Conservation (phyloP, 75 land plant genomes). For the Adiantum capillusveneris region DNA sequence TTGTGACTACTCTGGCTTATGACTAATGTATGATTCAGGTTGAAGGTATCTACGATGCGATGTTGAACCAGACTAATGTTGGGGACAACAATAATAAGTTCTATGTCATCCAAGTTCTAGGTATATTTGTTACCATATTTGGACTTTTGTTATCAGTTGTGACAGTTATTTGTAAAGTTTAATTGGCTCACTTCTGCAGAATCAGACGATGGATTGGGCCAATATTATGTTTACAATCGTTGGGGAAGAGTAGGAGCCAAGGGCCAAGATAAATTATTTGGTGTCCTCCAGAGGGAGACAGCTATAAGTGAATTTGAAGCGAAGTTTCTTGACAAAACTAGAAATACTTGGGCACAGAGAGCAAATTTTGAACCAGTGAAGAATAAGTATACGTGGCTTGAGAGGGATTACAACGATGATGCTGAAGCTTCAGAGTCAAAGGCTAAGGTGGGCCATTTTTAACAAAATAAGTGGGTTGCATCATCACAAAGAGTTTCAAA, state of each 20-base stretch:
- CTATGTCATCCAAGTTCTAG: slow-evolving; percentile 81
- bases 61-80: slow-evolving; percentile 94
- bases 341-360: slow-evolving; percentile 63
- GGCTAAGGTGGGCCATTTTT: background rate
- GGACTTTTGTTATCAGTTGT: background rate
- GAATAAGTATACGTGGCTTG: slow-evolving; percentile 77
- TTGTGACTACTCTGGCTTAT: slow-evolving; percentile 2
- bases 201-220: slow-evolving; percentile 44
- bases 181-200: slow-evolving; percentile 42
- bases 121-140: slow-evolving; percentile 30
- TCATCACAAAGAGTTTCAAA: too few species aligned
- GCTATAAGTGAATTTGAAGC: slow-evolving; percentile 61
- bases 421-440: slow-evolving; percentile 7
- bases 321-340: slow-evolving; percentile 75
- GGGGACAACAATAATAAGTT: slow-evolving; percentile 92
- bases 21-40: slow-evolving; percentile 39
- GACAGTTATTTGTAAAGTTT: background rate
- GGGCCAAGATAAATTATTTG: slow-evolving; percentile 75
- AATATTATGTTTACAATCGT: slow-evolving; percentile 60
- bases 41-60: slow-evolving; percentile 85
- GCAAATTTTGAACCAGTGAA: slow-evolving; percentile 43
- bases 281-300: slow-evolving; percentile 29
- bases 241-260: slow-evolving; percentile 97
- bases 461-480: too few species aligned
- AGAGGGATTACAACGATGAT: slow-evolving; percentile 80